These are phyloP conservation scores for Ceratorhiza oryzae-sativae DNA, from an alignment of 1,284 basidiomycete species.

Conservation along the genomic window DNA sequence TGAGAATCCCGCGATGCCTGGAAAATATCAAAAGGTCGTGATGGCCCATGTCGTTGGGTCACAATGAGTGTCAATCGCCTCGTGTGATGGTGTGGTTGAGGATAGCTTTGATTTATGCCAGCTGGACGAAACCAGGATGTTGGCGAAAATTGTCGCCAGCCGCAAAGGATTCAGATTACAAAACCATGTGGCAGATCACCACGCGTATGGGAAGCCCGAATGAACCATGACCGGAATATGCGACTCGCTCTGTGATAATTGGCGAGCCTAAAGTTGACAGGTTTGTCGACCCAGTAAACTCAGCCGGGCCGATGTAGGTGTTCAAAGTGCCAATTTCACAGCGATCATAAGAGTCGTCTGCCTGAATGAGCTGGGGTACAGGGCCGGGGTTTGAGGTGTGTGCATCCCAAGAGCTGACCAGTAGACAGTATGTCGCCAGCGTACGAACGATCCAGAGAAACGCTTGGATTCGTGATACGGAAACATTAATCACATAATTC, in stretches of 20 bases:
- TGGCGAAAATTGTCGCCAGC: too few species aligned
- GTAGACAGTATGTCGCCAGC: background rate
- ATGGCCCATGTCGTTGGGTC: too few species aligned
- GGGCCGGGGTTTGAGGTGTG: background rate
- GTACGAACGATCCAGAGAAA: constrained; percentile 9
- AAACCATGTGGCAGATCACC: background rate
- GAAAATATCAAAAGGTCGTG: too few species aligned
- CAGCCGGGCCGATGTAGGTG: background rate
- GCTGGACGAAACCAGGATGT: too few species aligned
- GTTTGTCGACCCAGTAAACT: background rate
- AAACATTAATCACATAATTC: constrained; percentile 28
- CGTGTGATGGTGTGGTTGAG: too few species aligned
- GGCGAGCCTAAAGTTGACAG: constrained; percentile 2
- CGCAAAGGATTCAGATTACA: background rate
- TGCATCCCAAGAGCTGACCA: background rate
- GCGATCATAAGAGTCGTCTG: background rate
- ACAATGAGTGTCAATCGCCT: too few species aligned
- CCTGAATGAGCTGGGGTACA: background rate
- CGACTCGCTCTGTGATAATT: background rate
- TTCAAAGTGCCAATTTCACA: background rate
- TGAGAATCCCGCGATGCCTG: too few species aligned
- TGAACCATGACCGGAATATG: background rate
- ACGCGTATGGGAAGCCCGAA: background rate
- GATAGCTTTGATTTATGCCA: too few species aligned
- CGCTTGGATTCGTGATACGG: constrained; percentile 30